phyloP scores from a whole-genome alignment of 176 grass and related monocot species.

The Chrysopogon serrulatus region DNA sequence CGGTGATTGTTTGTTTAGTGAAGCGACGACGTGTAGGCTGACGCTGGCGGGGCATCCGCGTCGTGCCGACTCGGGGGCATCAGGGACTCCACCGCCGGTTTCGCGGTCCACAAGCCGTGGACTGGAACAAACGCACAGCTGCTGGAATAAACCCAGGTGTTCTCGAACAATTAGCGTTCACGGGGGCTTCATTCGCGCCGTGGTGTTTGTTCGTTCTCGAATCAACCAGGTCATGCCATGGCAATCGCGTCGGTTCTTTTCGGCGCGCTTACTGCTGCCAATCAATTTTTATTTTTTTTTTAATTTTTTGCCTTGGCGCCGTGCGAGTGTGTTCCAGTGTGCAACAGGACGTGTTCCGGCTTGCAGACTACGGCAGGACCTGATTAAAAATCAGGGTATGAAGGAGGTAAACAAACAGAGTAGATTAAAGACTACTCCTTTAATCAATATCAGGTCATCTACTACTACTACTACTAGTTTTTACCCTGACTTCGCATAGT shows the following conservation, averaged over 20 bases:
- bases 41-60: background rate
- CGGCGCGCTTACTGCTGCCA: background rate
- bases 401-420: background rate
- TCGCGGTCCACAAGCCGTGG: slow-evolving; percentile 25
- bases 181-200: background rate
- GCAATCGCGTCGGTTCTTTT: background rate
- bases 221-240: background rate
- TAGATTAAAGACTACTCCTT: no score
- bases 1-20: slow-evolving; percentile 13
- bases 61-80: slow-evolving; percentile 15
- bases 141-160: slow-evolving; percentile 19
- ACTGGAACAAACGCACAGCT: background rate
- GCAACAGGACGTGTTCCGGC: background rate
- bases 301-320: background rate
- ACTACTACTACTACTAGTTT: no score
- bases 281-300: background rate
- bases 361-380: background rate
- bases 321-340: background rate
- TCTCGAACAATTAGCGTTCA: background rate
- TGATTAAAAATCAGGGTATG: background rate
- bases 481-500: no score
- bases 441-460: no score
- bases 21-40: slow-evolving; percentile 6
- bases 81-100: slow-evolving; percentile 4
- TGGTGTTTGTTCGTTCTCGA: background rate